These are phyloP conservation scores for Pythium brachiatum DNA, from an alignment of 352 stramenopile species.

Conservation along the genomic window DNA sequence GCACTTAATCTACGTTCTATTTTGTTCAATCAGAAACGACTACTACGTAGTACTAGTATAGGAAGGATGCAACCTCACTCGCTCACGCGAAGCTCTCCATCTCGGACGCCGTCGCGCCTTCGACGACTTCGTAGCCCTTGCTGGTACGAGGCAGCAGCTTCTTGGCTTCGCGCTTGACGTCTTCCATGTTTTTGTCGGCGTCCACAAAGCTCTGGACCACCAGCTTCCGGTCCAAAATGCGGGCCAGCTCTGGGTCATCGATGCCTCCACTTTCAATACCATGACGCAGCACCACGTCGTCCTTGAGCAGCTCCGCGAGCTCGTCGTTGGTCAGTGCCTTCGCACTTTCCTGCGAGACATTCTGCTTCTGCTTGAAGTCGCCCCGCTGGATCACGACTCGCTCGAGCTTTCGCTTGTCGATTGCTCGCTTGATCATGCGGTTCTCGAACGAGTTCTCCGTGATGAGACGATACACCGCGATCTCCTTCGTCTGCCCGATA, in stretches of 20 bases:
- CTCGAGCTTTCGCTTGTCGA: conserved; percentile 91
- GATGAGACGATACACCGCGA: conserved; percentile 92
- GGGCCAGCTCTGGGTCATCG: conserved; percentile 48
- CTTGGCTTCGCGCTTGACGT: conserved; percentile 12
- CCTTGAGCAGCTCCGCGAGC: conserved; percentile 67
- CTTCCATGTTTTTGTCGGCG: conserved; percentile 25
- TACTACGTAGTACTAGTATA: no score
- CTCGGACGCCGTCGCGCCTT: conserved; percentile 37
- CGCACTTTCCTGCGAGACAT: conserved; percentile 22
- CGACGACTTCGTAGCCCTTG: conserved; percentile 79
- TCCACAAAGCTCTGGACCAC: conserved; percentile 79
- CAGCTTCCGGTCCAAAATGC: conserved; percentile 66
- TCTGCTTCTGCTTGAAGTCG: conserved; percentile 68
- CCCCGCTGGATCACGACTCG: conserved; percentile 86
- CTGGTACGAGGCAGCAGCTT: conserved; percentile 50
- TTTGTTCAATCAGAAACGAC: conserved; percentile 18
- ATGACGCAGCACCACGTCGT: conserved; percentile 69
- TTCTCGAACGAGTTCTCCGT: conserved; percentile 94
- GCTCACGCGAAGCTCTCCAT: conserved; percentile 77
- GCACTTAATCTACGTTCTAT: conserved; percentile 14
- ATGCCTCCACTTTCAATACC: conserved; percentile 79
- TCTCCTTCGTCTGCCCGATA: conserved; percentile 89
- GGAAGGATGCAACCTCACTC: neutral
- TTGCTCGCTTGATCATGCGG: conserved; percentile 89
- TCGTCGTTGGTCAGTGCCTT: conserved; percentile 70